phyloP scores from a whole-genome alignment of 2,329 filamentous ascomycete species.

The Sporothrix pseudoabietina region DNA sequence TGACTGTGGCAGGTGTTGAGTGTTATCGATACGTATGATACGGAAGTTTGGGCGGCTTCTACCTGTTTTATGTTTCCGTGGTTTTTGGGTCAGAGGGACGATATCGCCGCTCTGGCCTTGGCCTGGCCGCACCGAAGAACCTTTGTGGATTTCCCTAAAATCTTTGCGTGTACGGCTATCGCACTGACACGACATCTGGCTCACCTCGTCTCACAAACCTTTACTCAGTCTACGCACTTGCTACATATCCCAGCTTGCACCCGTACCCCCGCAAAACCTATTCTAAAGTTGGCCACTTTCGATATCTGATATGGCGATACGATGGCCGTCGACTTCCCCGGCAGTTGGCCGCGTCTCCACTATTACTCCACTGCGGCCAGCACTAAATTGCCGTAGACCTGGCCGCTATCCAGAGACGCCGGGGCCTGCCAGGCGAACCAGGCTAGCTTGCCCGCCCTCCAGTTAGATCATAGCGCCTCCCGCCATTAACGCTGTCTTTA shows the following conservation, averaged over 20 bases:
- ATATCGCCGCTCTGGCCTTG: background rate
- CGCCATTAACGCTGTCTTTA: background rate
- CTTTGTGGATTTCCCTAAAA: background rate
- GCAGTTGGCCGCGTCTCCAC: background rate
- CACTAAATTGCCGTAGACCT: slow-evolving; percentile 20
- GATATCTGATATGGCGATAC: background rate
- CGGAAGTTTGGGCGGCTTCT: background rate
- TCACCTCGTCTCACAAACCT: background rate
- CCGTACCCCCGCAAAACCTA: background rate
- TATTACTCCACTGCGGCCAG: slow-evolving; percentile 21
- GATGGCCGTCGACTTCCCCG: background rate
- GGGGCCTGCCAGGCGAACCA: background rate
- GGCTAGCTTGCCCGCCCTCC: background rate
- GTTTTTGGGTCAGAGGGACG: no score
- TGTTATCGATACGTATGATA: background rate
- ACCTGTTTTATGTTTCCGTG: background rate
- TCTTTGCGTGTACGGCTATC: no score
- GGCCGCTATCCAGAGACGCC: slow-evolving; percentile 15
- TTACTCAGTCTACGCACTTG: background rate
- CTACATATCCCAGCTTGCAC: background rate
- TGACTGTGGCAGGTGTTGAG: background rate
- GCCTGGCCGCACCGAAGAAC: background rate
- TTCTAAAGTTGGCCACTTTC: slow-evolving; percentile 5
- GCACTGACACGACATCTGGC: background rate
- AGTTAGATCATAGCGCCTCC: background rate